Conservation (phyloP, 441 rosid genomes). For the Metrosideros polymorpha region DNA sequence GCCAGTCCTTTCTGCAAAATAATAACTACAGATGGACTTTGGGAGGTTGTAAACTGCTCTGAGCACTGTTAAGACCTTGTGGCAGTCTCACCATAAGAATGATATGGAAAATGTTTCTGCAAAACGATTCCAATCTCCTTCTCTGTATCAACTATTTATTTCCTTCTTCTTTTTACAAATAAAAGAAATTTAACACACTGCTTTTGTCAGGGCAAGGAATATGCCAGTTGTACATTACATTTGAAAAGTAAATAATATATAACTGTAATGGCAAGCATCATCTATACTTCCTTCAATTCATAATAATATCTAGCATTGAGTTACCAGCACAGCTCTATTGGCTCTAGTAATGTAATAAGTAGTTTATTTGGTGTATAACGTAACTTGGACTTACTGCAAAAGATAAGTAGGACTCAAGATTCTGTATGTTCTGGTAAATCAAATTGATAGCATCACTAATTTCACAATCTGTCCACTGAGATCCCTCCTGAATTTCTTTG, state of each 20-base stretch:
- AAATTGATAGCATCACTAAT: conserved; percentile 57
- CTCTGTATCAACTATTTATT: not conserved
- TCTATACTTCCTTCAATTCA: not conserved
- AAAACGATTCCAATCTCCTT: not conserved
- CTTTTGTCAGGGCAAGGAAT: not conserved
- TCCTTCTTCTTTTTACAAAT: not conserved
- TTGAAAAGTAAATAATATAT: not conserved
- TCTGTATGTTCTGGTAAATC: conserved; percentile 55
- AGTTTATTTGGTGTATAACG: not conserved
- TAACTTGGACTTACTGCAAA: conserved; percentile 33
- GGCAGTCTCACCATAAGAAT: not conserved
- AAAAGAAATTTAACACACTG: not conserved
- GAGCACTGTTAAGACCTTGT: not conserved
- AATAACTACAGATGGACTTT: not conserved
- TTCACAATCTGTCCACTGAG: conserved; percentile 74
- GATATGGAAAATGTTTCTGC: not conserved
- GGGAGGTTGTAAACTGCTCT: not conserved
- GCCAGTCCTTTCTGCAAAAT: not conserved
- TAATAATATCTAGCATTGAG: not conserved
- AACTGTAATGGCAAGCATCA: not conserved
- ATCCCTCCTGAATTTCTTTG: conserved; percentile 50
- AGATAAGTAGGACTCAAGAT: conserved; percentile 57
- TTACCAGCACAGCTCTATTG: not conserved
- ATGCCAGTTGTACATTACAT: not conserved
- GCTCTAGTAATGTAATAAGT: not conserved